These are phyloP conservation scores for Protomyces inundatus DNA, from an alignment of 1,139 yeast genomes.

Conservation along the genomic window DNA sequence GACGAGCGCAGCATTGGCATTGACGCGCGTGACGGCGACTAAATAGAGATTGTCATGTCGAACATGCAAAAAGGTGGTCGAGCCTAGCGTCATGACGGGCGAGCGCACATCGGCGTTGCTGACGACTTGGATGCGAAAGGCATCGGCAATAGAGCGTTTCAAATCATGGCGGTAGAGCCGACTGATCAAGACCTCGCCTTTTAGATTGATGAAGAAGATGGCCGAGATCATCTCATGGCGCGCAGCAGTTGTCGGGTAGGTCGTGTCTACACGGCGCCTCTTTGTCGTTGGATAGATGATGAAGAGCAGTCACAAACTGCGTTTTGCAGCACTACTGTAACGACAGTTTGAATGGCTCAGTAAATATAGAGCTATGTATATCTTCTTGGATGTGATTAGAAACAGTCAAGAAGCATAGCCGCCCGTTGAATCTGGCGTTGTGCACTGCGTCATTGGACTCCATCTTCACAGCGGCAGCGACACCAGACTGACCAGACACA, in stretches of 20 bases:
- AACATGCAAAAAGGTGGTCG: slow-evolving; percentile 82
- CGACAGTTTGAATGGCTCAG: too few relatives aligned
- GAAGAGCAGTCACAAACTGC: too few relatives aligned
- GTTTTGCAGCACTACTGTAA: too few relatives aligned
- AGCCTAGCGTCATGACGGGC: slow-evolving; percentile 85
- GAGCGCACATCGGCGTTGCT: slow-evolving; percentile 58
- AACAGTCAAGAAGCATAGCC: too few relatives aligned
- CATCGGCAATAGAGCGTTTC: slow-evolving; percentile 61
- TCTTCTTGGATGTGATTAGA: too few relatives aligned
- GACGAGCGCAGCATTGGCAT: slow-evolving; percentile 75
- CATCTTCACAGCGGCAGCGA: not conserved
- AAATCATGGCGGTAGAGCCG: slow-evolving; percentile 64
- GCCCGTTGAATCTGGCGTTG: too few relatives aligned
- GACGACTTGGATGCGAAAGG: slow-evolving; percentile 84
- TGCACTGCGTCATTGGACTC: not conserved
- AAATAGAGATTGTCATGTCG: slow-evolving; percentile 67
- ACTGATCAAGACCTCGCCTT: slow-evolving; percentile 83
- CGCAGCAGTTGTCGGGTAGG: too few relatives aligned
- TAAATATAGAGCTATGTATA: too few relatives aligned
- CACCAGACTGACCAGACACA: not conserved
- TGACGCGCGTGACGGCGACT: slow-evolving; percentile 81
- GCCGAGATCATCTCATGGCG: slow-evolving; percentile 42
- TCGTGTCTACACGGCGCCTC: too few relatives aligned
- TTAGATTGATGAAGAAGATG: slow-evolving; percentile 64
- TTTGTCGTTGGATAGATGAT: too few relatives aligned